Evolutionary conservation across 495 filamentous ascomycete species (phyloP).

Genomic region (Podospora didyma): DNA sequence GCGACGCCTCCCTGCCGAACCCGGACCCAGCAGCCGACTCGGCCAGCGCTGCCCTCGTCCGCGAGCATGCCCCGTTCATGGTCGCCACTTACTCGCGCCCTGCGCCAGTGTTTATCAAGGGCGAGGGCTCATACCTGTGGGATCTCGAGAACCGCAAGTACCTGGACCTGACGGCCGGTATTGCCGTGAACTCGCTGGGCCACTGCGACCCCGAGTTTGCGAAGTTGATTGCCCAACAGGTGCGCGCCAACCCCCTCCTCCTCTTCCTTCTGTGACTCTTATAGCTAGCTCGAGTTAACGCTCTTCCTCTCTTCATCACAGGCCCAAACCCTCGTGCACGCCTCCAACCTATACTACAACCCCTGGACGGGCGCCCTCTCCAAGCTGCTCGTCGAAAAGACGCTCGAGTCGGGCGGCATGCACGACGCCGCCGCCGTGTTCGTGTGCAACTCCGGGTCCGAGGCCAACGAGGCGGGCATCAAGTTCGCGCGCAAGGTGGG

Average conservation of each 20-base stretch:
- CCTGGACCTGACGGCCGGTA: slow-evolving; percentile 91
- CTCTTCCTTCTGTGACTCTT: background rate
- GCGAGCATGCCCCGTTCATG: slow-evolving; percentile 77
- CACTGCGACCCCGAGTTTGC: slow-evolving; percentile 75
- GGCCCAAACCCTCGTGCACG: slow-evolving; percentile 77
- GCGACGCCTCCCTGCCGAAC: slow-evolving; percentile 62
- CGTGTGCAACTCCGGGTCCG: slow-evolving; percentile 89
- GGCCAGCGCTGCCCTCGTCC: slow-evolving; percentile 65
- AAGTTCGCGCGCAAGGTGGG: slow-evolving; percentile 94
- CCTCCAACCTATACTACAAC: slow-evolving; percentile 95
- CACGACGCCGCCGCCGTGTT: slow-evolving; percentile 77
- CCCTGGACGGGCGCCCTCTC: slow-evolving; percentile 87
- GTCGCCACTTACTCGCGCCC: slow-evolving; percentile 92
- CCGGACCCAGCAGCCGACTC: slow-evolving; percentile 79
- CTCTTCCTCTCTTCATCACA: slow-evolving; percentile 23
- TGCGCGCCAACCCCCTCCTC: slow-evolving; percentile 37
- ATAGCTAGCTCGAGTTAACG: too few relatives aligned
- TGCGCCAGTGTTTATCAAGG: slow-evolving; percentile 82
- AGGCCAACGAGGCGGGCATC: slow-evolving; percentile 96
- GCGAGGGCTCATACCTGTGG: slow-evolving; percentile 80
- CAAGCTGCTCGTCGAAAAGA: slow-evolving; percentile 76
- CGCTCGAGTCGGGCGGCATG: slow-evolving; percentile 72
- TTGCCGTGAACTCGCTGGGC: slow-evolving; percentile 90
- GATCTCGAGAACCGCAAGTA: slow-evolving; percentile 87
- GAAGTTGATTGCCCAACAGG: slow-evolving; percentile 67